Conservation (phyloP, 495 filamentous ascomycete genomes). For the Neurospora cerealis region DNA sequence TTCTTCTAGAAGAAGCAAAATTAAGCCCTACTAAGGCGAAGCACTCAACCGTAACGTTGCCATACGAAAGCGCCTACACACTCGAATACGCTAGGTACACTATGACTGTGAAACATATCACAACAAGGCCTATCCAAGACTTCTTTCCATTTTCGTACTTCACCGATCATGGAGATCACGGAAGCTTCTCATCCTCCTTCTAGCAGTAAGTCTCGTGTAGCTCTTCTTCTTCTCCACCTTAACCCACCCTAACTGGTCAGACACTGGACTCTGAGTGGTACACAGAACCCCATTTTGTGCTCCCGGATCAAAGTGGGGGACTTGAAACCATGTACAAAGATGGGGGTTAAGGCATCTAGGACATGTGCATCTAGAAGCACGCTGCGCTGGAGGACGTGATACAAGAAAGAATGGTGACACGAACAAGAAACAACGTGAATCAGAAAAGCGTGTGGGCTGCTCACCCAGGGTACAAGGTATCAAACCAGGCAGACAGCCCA, state of each 20-base stretch:
- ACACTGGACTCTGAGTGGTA: not conserved
- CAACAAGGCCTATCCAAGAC: not conserved
- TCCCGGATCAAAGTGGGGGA: not conserved
- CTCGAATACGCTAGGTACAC: not conserved
- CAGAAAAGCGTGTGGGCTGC: not conserved
- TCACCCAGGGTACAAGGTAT: not conserved
- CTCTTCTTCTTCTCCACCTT: not conserved
- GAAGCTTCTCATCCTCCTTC: too few species aligned
- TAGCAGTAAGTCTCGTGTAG: not conserved
- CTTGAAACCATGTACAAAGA: not conserved
- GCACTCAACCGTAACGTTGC: not conserved
- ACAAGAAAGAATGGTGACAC: not conserved
- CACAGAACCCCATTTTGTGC: not conserved
- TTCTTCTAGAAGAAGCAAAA: too few species aligned
- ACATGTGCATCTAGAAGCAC: not conserved
- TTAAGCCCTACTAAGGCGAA: too few species aligned
- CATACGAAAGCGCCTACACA: not conserved
- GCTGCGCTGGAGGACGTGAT: not conserved
- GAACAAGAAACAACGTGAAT: not conserved
- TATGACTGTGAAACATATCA: not conserved
- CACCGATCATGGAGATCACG: not conserved
- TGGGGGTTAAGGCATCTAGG: not conserved
- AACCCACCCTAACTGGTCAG: not conserved
- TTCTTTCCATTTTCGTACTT: not conserved
- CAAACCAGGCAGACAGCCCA: not conserved